These are phyloP conservation scores for Elongisporangium prolatum DNA, from an alignment of 352 stramenopile genomes.

Conservation along the genomic window DNA sequence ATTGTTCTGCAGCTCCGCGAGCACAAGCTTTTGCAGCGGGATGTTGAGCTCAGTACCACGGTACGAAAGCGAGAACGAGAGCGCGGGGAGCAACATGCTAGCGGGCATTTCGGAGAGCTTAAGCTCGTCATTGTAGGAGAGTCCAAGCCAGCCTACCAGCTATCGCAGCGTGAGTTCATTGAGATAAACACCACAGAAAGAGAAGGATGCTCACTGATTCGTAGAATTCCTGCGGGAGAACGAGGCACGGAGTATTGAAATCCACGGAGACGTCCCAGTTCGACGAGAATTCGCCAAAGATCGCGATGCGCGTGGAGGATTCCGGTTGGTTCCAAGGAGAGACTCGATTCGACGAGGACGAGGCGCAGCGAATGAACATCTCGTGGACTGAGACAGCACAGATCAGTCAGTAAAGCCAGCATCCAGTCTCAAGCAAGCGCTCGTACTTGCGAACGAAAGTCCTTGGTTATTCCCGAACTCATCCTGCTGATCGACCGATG, in stretches of 20 bases:
- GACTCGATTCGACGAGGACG: neutral
- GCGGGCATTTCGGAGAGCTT: slow-evolving; percentile 38
- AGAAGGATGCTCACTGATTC: slow-evolving; percentile 26
- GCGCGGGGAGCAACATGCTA: slow-evolving; percentile 18
- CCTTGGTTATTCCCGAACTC: slow-evolving; percentile 27
- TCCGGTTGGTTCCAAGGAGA: neutral
- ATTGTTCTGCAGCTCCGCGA: slow-evolving; percentile 23
- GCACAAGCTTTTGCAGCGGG: slow-evolving; percentile 37
- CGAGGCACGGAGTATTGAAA: slow-evolving; percentile 52
- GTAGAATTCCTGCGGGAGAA: slow-evolving; percentile 59
- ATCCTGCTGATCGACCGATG: slow-evolving; percentile 27
- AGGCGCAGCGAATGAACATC: slow-evolving; percentile 20
- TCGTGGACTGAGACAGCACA: slow-evolving; percentile 29
- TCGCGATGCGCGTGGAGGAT: slow-evolving; percentile 8
- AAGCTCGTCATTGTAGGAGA: slow-evolving; percentile 35
- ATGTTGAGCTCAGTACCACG: slow-evolving; percentile 20
- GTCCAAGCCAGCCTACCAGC: slow-evolving; percentile 46
- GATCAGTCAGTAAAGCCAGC: neutral
- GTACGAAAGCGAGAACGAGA: slow-evolving; percentile 47
- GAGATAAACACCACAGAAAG: neutral
- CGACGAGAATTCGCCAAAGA: slow-evolving; percentile 51
- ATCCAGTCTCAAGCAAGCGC: too few relatives aligned
- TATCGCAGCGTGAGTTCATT: slow-evolving; percentile 8
- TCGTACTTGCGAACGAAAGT: slow-evolving; percentile 49
- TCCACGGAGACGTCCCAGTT: slow-evolving; percentile 60